Evolutionary conservation across 192 early-diverging fungal species (phyloP).

Genomic region (Backusella liffmaniae): DNA sequence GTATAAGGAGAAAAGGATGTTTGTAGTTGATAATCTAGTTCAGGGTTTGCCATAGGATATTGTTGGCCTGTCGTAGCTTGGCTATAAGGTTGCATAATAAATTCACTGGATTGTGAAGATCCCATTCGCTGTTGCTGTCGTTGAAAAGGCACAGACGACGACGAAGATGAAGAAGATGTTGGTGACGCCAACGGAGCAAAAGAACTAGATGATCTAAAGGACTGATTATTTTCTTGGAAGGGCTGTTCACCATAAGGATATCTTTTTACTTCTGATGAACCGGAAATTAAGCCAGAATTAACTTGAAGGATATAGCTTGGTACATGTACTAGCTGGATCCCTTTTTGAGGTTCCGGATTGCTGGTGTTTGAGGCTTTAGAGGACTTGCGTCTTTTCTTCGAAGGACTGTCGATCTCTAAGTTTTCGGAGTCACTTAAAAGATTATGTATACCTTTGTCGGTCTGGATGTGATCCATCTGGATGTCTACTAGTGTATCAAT

Average conservation of each 20-base stretch:
- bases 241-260: background rate
- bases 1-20: conserved; percentile 19
- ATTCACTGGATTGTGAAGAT: conserved; percentile 5
- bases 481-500: conserved; percentile 19
- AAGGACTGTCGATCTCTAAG: conserved; percentile 1
- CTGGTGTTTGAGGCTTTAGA: background rate
- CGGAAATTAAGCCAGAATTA: conserved; percentile 4
- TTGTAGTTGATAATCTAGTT: background rate
- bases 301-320: conserved; percentile 22
- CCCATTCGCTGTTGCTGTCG: background rate
- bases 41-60: background rate
- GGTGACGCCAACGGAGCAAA: conserved; percentile 18
- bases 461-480: conserved; percentile 12
- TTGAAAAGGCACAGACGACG: conserved; percentile 8
- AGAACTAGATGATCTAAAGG: background rate
- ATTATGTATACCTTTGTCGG: background rate
- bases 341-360: conserved; percentile 7
- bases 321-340: conserved; percentile 21
- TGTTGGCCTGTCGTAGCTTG: background rate
- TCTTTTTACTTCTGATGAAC: conserved; percentile 1
- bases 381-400: background rate
- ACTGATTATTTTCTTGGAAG: background rate
- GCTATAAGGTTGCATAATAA: background rate
- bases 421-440: background rate
- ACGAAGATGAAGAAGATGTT: conserved; percentile 10